Evolutionary conservation across 768 basidiomycete species (phyloP).

Genomic region (Solioccasus polychromus): DNA sequence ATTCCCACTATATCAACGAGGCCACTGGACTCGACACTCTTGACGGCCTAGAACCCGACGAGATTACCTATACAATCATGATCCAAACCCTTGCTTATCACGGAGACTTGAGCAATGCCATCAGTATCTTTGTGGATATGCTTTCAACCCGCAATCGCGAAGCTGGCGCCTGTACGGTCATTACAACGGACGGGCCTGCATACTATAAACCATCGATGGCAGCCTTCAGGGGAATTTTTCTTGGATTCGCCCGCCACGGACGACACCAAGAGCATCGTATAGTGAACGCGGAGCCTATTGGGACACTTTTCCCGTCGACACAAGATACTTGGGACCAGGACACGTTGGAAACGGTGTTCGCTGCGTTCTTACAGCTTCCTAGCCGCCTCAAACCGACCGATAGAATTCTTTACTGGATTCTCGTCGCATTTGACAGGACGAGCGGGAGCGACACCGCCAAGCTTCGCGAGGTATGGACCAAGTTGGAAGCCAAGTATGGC

Average conservation of each 20-base stretch:
- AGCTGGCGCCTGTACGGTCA: constrained; percentile 28
- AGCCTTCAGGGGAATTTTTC: constrained; percentile 69
- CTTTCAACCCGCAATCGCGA: constrained; percentile 43
- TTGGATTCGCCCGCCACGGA: constrained; percentile 69
- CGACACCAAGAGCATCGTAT: constrained; percentile 15
- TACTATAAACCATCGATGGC: constrained; percentile 45
- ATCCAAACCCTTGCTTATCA: constrained; percentile 71
- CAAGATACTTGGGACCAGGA: constrained; percentile 49
- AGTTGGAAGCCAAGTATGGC: constrained; percentile 55
- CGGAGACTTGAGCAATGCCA: constrained; percentile 56
- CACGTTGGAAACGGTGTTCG: constrained; percentile 56
- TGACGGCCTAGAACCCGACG: constrained; percentile 50
- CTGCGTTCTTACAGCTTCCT: constrained; percentile 60
- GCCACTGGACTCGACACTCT: constrained; percentile 45
- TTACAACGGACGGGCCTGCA: constrained; percentile 26
- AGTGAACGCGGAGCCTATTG: neutral
- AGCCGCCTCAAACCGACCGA: constrained; percentile 40
- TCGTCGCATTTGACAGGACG: constrained; percentile 62
- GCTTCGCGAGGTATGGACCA: constrained; percentile 55
- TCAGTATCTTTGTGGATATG: constrained; percentile 69
- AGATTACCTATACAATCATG: constrained; percentile 63
- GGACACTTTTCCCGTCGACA: constrained; percentile 9
- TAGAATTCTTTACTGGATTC: constrained; percentile 60
- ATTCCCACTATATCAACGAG: constrained; percentile 38
- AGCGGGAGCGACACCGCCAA: constrained; percentile 48